Conservation (phyloP, 2,329 filamentous ascomycete genomes). For the Ilyonectria sp. region DNA sequence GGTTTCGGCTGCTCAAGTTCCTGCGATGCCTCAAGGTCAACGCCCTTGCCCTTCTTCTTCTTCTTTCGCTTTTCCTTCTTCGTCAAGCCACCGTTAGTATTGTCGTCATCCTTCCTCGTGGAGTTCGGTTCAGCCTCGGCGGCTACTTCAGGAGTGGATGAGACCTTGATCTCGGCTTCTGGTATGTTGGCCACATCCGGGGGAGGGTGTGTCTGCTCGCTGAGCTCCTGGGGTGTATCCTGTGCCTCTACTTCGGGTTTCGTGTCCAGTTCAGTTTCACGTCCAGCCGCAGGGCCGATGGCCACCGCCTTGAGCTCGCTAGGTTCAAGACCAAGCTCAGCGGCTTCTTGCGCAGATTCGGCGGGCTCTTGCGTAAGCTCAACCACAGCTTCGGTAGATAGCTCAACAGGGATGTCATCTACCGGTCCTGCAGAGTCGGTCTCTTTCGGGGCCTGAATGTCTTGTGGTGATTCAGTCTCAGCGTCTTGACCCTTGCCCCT, state of each 20-base stretch:
- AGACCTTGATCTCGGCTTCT: background rate
- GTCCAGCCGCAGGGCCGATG: conserved; percentile 2
- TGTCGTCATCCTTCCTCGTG: background rate
- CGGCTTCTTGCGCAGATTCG: conserved; percentile 8
- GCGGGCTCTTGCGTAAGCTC: background rate
- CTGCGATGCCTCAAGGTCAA: conserved; percentile 6
- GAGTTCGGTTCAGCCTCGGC: conserved; percentile 1
- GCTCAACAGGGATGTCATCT: conserved; percentile 18
- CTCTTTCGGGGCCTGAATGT: conserved; percentile 8
- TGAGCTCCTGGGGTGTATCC: background rate
- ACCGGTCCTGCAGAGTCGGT: conserved; percentile 4
- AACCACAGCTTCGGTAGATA: background rate
- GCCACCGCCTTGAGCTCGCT: background rate
- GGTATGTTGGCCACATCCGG: background rate
- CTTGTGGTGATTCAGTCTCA: conserved; percentile 10
- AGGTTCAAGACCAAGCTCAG: background rate
- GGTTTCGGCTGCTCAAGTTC: conserved; percentile 1
- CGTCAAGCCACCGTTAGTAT: background rate
- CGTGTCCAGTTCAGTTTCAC: background rate
- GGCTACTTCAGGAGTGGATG: background rate
- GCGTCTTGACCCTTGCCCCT: conserved; percentile 19
- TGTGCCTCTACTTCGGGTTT: background rate
- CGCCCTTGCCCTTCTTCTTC: conserved; percentile 33
- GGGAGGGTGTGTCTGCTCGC: background rate
- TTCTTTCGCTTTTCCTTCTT: conserved; percentile 27